A percentile compares a stretch with the other conserved stretches of the same genome.
Conservation (phyloP, 2,329 filamentous ascomycete species). For the Tetracladium maxilliforme region DNA sequence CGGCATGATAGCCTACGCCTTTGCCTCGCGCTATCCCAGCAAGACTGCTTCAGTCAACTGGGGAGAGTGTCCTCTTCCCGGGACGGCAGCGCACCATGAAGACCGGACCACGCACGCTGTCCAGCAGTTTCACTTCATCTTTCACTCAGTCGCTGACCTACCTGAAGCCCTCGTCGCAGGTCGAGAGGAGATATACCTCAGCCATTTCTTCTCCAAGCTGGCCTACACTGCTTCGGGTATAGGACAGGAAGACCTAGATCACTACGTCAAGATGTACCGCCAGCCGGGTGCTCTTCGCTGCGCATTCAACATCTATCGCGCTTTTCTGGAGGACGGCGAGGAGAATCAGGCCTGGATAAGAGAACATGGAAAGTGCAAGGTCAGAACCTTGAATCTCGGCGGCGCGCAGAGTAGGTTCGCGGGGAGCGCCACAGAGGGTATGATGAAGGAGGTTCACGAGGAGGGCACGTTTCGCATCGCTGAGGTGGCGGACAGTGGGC, state of each 20-base stretch:
- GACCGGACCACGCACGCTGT: conserved; percentile 8
- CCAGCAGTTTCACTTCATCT: conserved; percentile 20
- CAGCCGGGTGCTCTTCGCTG: conserved; percentile 17
- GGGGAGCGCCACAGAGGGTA: conserved; percentile 10
- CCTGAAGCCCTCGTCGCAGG: conserved; percentile 21
- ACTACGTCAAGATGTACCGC: conserved; percentile 19
- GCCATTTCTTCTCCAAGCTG: conserved; percentile 25
- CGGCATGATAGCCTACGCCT: conserved; percentile 28
- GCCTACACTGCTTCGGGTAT: conserved; percentile 19
- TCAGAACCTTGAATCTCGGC: conserved; percentile 14
- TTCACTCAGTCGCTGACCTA: conserved; percentile 21
- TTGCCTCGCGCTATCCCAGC: conserved; percentile 18
- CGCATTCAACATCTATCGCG: conserved; percentile 16
- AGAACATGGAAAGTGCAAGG: conserved; percentile 14
- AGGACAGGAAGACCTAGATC: conserved; percentile 17
- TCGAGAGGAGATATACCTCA: conserved; percentile 23
- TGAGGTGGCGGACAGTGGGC: conserved; percentile 13
- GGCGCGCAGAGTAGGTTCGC: conserved; percentile 13
- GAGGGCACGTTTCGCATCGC: conserved; percentile 9
- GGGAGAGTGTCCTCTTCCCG: conserved; percentile 26
- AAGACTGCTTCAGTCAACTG: conserved; percentile 19
- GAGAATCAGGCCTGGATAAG: conserved; percentile 14
- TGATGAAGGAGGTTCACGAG: conserved; percentile 17
- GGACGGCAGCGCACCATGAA: conserved; percentile 15
- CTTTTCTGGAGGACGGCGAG: conserved; percentile 16